Conservation (phyloP, 345 rosid genomes). For the Lumnitzera racemosa region DNA sequence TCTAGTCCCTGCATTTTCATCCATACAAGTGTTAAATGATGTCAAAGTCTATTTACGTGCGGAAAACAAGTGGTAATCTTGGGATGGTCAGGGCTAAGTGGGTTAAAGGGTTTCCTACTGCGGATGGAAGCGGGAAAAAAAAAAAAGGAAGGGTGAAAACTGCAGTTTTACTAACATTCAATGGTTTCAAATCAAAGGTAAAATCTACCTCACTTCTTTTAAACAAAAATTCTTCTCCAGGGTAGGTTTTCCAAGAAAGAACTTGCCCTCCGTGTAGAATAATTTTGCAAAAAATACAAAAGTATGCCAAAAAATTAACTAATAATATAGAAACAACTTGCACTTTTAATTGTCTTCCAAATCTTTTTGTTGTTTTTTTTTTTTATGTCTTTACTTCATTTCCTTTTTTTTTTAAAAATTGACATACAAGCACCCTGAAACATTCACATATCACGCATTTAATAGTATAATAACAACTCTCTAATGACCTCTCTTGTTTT, state of each 20-base stretch:
- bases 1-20: background rate
- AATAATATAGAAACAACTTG: no score
- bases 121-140: background rate
- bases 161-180: background rate
- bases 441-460: no score
- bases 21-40: background rate
- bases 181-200: background rate
- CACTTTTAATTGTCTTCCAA: no score
- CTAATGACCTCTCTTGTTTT: no score
- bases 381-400: no score
- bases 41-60: constrained; percentile 38
- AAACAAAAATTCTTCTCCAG: constrained; percentile 79
- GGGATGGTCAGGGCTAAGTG: constrained; percentile 75
- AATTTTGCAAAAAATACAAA: constrained; percentile 37
- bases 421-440: no score
- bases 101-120: constrained; percentile 67
- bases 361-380: no score
- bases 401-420: no score
- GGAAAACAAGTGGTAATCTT: constrained; percentile 92
- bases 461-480: no score
- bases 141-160: no score
- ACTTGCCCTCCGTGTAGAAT: constrained; percentile 93
- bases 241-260: constrained; percentile 87
- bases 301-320: constrained; percentile 1
- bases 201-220: constrained; percentile 62